These are phyloP conservation scores for Colletotrichum horii DNA, from an alignment of 2,329 filamentous ascomycete genomes.

Conservation along the genomic window DNA sequence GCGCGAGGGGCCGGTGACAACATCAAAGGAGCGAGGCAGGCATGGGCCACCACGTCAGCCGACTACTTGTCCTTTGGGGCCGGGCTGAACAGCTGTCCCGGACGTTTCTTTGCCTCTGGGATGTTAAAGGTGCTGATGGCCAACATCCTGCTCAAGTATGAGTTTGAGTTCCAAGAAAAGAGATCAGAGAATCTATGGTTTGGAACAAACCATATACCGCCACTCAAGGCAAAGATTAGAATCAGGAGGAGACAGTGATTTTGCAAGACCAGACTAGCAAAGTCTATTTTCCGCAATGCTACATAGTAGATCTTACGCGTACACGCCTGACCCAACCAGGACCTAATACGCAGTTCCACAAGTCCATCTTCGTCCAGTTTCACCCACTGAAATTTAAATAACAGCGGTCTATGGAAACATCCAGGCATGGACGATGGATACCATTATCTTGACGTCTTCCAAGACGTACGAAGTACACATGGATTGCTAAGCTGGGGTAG, in stretches of 20 bases:
- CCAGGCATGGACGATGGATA: not conserved
- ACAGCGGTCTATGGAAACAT: not conserved
- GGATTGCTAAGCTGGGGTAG: not conserved
- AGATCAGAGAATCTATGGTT: not conserved
- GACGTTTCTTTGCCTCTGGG: not conserved
- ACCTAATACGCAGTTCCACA: not conserved
- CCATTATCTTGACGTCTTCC: not conserved
- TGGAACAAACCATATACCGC: not conserved
- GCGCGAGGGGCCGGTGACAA: constrained; percentile 23
- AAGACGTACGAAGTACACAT: not conserved
- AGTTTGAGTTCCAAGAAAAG: not conserved
- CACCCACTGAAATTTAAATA: not conserved
- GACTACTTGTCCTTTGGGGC: constrained; percentile 40
- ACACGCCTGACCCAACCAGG: not conserved
- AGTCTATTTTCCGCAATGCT: not conserved
- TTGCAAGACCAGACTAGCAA: not conserved
- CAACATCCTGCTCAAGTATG: not conserved
- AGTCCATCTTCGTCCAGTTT: not conserved
- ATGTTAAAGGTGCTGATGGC: not conserved
- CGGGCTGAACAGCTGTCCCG: not conserved
- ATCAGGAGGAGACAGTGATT: not conserved
- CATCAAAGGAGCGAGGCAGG: constrained; percentile 28
- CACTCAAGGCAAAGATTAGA: not conserved
- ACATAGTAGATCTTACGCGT: not conserved
- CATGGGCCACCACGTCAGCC: constrained; percentile 35